Conservation (phyloP, 805 yeast species). For the Starmerella sp. region DNA sequence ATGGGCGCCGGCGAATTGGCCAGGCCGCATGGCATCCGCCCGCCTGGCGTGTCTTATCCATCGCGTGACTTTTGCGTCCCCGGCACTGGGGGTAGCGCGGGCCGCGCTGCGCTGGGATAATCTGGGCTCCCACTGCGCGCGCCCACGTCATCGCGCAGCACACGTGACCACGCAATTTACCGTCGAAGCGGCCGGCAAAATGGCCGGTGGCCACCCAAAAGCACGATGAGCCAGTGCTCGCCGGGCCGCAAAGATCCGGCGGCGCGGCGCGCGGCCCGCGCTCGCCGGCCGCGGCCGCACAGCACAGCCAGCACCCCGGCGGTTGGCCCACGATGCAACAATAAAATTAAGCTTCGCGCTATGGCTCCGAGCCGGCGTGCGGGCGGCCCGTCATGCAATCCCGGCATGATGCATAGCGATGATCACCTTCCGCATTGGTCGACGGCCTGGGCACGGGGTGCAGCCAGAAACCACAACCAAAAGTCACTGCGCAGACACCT, state of each 20-base stretch:
- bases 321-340: neutral
- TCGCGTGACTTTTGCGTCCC: neutral
- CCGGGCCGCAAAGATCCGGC: too few relatives aligned
- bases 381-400: neutral
- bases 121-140: neutral
- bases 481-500: neutral
- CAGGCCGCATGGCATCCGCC: too few relatives aligned
- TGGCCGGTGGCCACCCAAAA: neutral
- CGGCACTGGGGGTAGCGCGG: too few relatives aligned
- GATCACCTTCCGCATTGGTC: neutral
- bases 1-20: too few relatives aligned
- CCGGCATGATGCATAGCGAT: neutral
- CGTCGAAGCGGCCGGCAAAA: neutral
- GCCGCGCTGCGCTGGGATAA: neutral
- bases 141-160: neutral
- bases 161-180: neutral
- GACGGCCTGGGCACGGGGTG: neutral
- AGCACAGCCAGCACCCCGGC: neutral
- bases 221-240: too few relatives aligned
- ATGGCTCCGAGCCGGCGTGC: neutral
- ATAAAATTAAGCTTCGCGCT: neutral
- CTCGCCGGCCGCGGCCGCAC: too few relatives aligned
- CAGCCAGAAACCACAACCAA: neutral
- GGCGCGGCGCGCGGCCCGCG: too few relatives aligned
- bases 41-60: too few relatives aligned